A percentile compares a stretch with the other conserved stretches of the same genome.
Conservation (phyloP, 1,139 yeast genomes). For the Lodderomyces metapsilosis region DNA sequence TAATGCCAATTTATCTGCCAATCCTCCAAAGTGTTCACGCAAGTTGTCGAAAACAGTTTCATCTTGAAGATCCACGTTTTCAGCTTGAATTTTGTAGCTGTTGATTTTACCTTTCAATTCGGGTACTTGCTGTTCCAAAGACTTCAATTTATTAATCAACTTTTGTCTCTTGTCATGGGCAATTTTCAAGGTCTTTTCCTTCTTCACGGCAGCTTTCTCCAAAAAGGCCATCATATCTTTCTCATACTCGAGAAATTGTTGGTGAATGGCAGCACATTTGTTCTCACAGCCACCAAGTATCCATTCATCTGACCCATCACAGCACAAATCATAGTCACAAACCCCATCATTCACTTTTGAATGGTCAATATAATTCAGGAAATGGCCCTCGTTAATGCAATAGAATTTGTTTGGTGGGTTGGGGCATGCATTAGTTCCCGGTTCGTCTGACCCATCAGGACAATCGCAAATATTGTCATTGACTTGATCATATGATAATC, state of each 20-base stretch:
- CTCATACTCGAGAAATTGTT: slow-evolving; percentile 28
- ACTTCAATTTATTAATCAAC: slow-evolving; percentile 25
- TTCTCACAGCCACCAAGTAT: slow-evolving; percentile 49
- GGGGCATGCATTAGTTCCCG: slow-evolving; percentile 87
- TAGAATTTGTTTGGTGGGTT: slow-evolving; percentile 51
- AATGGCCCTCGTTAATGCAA: slow-evolving; percentile 76
- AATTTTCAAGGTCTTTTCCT: slow-evolving; percentile 25
- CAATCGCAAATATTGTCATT: slow-evolving; percentile 94
- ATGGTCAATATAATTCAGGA: slow-evolving; percentile 55
- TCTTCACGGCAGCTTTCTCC: slow-evolving; percentile 22
- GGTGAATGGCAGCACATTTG: slow-evolving; percentile 51
- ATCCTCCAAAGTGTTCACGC: slow-evolving; percentile 17
- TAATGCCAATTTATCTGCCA: slow-evolving; percentile 11
- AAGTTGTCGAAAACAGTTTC: slow-evolving; percentile 20
- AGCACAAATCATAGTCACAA: slow-evolving; percentile 86
- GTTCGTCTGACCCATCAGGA: slow-evolving; percentile 98
- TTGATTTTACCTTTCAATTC: slow-evolving; percentile 24
- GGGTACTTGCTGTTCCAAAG: slow-evolving; percentile 26
- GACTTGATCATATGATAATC: slow-evolving; percentile 57
- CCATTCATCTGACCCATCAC: slow-evolving; percentile 92
- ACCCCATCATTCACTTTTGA: slow-evolving; percentile 82
- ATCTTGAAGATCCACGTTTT: slow-evolving; percentile 13
- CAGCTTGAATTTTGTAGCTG: slow-evolving; percentile 9
- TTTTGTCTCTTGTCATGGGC: slow-evolving; percentile 20
- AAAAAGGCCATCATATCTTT: slow-evolving; percentile 17